These are phyloP conservation scores for Typha latifolia DNA, from an alignment of 176 grass and related monocot species.

Conservation along the genomic window DNA sequence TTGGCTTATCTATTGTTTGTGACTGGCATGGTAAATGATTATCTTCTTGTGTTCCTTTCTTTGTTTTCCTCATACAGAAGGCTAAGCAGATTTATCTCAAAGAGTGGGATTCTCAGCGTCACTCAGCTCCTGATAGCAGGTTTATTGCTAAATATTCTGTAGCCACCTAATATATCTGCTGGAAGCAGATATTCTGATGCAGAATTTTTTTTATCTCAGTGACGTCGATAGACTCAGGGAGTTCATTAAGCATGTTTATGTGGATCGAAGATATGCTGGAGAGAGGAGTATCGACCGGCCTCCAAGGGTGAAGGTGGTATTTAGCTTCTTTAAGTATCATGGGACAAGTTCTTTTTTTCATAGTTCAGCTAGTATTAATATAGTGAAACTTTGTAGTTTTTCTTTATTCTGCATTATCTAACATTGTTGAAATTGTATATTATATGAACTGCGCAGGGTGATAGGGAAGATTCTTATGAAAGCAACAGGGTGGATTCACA, in stretches of 20 bases:
- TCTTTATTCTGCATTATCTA: no score
- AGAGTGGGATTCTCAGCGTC: slow-evolving; percentile 45
- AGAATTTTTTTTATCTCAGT: slow-evolving; percentile 29
- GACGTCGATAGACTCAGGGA: slow-evolving; percentile 43
- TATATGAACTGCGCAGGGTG: slow-evolving; percentile 23
- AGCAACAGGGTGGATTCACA: slow-evolving; percentile 32
- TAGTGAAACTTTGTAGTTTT: no score
- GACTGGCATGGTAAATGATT: not conserved
- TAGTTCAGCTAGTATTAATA: not conserved
- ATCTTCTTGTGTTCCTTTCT: not conserved
- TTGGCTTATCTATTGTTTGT: slow-evolving; percentile 6
- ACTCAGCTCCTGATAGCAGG: slow-evolving; percentile 46
- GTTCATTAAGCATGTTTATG: slow-evolving; percentile 62
- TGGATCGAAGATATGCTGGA: slow-evolving; percentile 34
- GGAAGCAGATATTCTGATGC: slow-evolving; percentile 19
- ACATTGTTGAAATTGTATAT: no score
- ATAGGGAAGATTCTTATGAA: slow-evolving; percentile 24
- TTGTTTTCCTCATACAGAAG: slow-evolving; percentile 23
- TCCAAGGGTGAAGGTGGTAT: slow-evolving; percentile 36
- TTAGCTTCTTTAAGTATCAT: slow-evolving; percentile 9
- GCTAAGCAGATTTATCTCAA: slow-evolving; percentile 61
- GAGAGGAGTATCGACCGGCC: slow-evolving; percentile 32
- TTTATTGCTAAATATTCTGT: slow-evolving; percentile 23
- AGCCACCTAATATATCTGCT: slow-evolving; percentile 3
- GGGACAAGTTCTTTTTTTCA: slow-evolving; percentile 1